These are phyloP conservation scores for Populus ilicifolia DNA, from an alignment of 345 rosid genomes.

Conservation along the genomic window DNA sequence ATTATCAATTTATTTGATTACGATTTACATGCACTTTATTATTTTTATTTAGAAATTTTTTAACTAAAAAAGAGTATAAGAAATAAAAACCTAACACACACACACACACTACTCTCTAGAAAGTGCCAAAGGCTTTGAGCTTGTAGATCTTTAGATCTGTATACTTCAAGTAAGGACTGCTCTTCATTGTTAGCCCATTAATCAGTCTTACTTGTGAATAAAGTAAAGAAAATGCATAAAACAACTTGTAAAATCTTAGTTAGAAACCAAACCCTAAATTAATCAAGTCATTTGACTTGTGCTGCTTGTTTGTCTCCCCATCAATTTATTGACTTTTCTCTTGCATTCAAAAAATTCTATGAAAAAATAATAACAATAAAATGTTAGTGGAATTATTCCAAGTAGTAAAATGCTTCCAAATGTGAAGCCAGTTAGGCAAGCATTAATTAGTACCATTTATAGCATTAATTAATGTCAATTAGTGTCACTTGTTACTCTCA, in stretches of 20 bases:
- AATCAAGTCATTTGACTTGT: conserved; percentile 1
- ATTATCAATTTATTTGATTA: too few species aligned
- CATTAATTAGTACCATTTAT: too few species aligned
- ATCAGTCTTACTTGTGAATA: background rate
- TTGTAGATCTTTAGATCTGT: conserved; percentile 47
- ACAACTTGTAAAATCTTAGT: background rate
- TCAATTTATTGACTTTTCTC: background rate
- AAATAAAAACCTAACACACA: too few species aligned
- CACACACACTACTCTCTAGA: too few species aligned
- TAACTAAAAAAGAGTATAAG: too few species aligned
- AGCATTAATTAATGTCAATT: too few species aligned
- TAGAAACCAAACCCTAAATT: background rate
- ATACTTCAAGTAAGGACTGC: conserved; percentile 43
- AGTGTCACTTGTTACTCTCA: too few species aligned
- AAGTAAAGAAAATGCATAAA: background rate
- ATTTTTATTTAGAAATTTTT: too few species aligned
- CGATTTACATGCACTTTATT: too few species aligned
- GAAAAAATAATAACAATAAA: background rate
- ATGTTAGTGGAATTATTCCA: too few species aligned
- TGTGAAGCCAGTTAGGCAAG: too few species aligned
- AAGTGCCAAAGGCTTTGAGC: conserved; percentile 39
- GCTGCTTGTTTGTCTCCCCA: background rate
- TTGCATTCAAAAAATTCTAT: background rate
- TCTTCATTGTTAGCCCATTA: conserved; percentile 43
- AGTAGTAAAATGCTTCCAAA: background rate